These are phyloP conservation scores for Penicillium arizonense DNA, from an alignment of 495 filamentous ascomycete species.

Conservation along the genomic window DNA sequence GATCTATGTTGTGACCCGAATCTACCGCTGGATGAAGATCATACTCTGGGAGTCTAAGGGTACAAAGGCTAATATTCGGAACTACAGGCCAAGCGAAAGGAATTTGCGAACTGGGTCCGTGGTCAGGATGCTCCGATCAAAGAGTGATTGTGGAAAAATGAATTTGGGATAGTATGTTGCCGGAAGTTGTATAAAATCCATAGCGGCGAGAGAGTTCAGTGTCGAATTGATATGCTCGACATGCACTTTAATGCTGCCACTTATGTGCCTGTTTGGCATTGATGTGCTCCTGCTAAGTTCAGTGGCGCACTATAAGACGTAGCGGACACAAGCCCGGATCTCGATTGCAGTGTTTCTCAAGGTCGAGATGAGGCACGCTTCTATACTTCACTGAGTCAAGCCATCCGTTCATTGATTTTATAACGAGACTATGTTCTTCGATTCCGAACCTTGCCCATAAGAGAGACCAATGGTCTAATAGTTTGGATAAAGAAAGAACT, in stretches of 20 bases:
- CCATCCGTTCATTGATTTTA: too few species aligned
- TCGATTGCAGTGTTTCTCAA: too few species aligned
- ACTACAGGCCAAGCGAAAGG: slow-evolving; percentile 66
- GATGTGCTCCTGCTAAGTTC: too few species aligned
- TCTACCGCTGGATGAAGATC: background rate
- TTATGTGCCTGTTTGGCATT: too few species aligned
- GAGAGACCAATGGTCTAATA: too few species aligned
- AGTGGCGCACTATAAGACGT: too few species aligned
- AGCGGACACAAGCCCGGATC: too few species aligned
- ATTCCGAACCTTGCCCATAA: too few species aligned
- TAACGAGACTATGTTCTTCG: too few species aligned
- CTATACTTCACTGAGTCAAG: too few species aligned
- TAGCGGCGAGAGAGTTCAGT: slow-evolving; percentile 14
- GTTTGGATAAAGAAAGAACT: too few species aligned
- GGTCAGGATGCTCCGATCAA: slow-evolving; percentile 30
- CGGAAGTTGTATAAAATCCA: slow-evolving; percentile 23
- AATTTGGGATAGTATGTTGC: background rate
- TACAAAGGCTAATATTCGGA: slow-evolving; percentile 6
- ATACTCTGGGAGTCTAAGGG: background rate
- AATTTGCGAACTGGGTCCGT: slow-evolving; percentile 74
- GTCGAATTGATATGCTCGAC: slow-evolving; percentile 6
- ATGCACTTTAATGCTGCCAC: background rate
- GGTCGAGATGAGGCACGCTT: too few species aligned
- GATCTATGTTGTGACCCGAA: background rate
- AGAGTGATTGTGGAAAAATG: slow-evolving; percentile 16